Evolutionary conservation across 768 basidiomycete genomes (phyloP).

Genomic region (Trametes cubensis): DNA sequence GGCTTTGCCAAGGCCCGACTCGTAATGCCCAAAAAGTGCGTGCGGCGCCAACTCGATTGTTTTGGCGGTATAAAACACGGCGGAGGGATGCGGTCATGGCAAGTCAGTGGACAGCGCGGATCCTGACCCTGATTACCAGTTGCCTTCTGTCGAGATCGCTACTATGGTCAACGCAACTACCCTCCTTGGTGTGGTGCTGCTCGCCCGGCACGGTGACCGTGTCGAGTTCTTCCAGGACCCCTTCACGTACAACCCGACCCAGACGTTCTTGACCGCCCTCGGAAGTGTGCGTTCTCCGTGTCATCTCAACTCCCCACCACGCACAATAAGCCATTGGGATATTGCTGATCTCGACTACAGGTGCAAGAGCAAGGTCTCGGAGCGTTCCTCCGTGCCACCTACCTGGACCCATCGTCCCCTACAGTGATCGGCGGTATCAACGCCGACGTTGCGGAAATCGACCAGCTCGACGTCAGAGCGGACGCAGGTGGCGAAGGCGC

Average conservation of each 20-base stretch:
- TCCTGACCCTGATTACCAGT: too few species aligned
- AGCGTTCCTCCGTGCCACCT: constrained; percentile 47
- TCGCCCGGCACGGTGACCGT: constrained; percentile 33
- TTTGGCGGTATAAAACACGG: background rate
- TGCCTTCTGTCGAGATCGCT: background rate
- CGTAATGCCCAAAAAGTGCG: too few species aligned
- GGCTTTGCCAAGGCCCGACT: too few species aligned
- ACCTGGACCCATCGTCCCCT: constrained; percentile 54
- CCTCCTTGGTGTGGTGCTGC: constrained; percentile 26
- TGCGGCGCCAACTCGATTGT: too few species aligned
- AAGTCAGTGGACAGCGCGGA: background rate
- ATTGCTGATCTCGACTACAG: background rate
- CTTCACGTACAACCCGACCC: constrained; percentile 26
- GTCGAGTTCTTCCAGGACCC: constrained; percentile 33
- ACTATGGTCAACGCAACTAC: constrained; percentile 17
- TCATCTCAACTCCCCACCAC: constrained; percentile 10
- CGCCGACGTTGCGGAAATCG: constrained; percentile 37
- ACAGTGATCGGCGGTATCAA: constrained; percentile 48
- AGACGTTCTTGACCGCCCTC: constrained; percentile 28
- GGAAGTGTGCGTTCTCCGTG: constrained; percentile 20
- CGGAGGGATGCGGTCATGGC: too few species aligned
- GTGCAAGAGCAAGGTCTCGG: constrained; percentile 48
- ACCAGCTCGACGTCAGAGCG: constrained; percentile 52
- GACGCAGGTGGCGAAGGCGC: constrained; percentile 69
- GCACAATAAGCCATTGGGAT: too few species aligned